Base-by-base conservation (phyloP, 108 stramenopile genomes). In the Seminavis robusta region DNA sequence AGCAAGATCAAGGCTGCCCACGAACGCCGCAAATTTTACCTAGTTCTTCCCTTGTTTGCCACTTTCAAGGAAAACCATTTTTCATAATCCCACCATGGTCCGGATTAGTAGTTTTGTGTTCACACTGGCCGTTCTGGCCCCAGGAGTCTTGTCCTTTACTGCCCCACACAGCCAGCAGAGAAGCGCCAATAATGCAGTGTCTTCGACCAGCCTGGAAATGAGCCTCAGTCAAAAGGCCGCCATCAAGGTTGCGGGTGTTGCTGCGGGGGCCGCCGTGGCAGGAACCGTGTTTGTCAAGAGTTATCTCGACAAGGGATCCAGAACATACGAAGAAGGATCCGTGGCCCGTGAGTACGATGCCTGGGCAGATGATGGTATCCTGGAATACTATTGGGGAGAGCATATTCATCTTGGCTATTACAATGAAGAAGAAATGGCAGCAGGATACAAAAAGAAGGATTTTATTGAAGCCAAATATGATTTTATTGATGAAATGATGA, bases 341-440 rank as follows among this genome's bases (percentile, higher is more conserved):
- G 92, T 93, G 20, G 90, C 77, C 1, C 46, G 73, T 7, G 94
- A 95, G 61, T 95, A 95, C 69, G 95, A 96, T 58, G 92, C 84
- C 36, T 96, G 95, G 93, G 84, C 93, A 5, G 65, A 72, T 67
- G 94, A 97, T 42, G 95, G 95, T n/a, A 97, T 97, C 57, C 71
- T 98, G 37, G 97, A 98, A 71, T 90, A 95, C 59, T 96, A 96
- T 67, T 98, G 97, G 97, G 95, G 97, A 13, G 97, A 98, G 74
- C 97, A 98, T 73, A 98, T 98, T 64, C 97, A 98, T 77, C 71
- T 98, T 17, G 97, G 97, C 3, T 96, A 96, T 71, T 98, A 98
- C 63, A 46, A 52, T 6, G 43, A 52, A 17, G 79, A 67, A 43
- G 88, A 84, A 49, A 70, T 86, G 71, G 52, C 53, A 41, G 53